Conservation (phyloP, 768 basidiomycete species). For the Suillus spraguei region DNA sequence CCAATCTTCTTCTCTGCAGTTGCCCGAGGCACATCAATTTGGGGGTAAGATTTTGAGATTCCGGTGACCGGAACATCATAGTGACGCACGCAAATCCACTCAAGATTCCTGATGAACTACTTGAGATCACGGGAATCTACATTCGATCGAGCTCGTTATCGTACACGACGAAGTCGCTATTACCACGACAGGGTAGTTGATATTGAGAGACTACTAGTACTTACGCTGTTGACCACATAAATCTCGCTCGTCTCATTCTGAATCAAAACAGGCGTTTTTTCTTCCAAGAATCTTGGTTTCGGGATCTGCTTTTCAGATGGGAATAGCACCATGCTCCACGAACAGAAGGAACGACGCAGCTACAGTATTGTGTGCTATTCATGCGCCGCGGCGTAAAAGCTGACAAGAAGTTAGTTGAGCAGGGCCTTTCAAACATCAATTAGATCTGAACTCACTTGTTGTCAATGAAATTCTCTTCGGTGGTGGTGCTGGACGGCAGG, state of each 20-base stretch:
- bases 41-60: no score
- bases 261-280: background rate
- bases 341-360: no score
- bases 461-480: constrained; percentile 23
- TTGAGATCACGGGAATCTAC: background rate
- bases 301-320: background rate
- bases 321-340: background rate
- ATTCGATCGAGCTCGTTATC: no score
- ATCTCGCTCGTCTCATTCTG: background rate
- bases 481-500: constrained; percentile 24
- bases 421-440: background rate
- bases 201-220: no score
- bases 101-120: background rate
- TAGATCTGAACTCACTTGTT: constrained; percentile 24
- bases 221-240: background rate
- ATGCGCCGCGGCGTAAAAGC: constrained; percentile 24
- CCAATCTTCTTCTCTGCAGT: no score
- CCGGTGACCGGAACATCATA: background rate
- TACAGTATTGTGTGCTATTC: no score
- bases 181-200: no score
- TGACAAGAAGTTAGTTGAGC: constrained; percentile 2
- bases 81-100: background rate
- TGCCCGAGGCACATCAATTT: background rate
- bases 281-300: background rate
- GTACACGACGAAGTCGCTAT: no score